Base-by-base conservation (phyloP, 371 early-diverging fungal species). In the Gilbertella persicaria region DNA sequence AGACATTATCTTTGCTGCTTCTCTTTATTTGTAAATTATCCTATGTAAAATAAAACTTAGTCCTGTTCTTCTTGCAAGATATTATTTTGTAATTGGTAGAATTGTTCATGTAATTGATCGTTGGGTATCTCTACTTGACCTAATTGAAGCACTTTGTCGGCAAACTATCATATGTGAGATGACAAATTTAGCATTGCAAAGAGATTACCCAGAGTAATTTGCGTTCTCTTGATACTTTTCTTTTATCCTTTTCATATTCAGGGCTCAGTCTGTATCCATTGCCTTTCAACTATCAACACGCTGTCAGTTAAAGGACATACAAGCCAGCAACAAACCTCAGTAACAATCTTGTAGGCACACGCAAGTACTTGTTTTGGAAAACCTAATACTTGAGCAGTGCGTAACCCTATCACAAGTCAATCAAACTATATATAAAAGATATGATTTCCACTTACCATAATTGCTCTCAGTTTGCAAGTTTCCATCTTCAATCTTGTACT, bases 1-100 rank as follows among this genome's bases (percentile, higher is more conserved):
- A 67, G 99, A 99, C 62, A 99, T 99, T 75, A 93, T 99, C 33
- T 99, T 99, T 83, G 97, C 99, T 9, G 92, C 92, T 23, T 95
- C 95, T 16, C 83, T 99, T 58, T 99, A 98, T 64, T 77, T 98
- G 58, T 98, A 89, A 76, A 29, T 43, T 26, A 25, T 30, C 10
- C 8, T 12, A 9, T 6, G 13, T 6, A 33, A 33, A 33, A 33
- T 33, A 33, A 12, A 9, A 12, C 2, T 33, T 6, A 8, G 33
- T 41, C 7, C 9, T 41, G 12, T 4, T 37, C 36, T 58, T 44
- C 60, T 20, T 45, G 39, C 5, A 36, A 20, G 25, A 62, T 53
- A 38, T 52, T 49, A 17, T 54, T 43, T 44, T 67, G 57, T 2
- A 71, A 14, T 2, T 44, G 20, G 3, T 28, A 20, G 1, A 68